phyloP scores from a whole-genome alignment of 2,329 filamentous ascomycete species.

The Hypoxylon sp. region DNA sequence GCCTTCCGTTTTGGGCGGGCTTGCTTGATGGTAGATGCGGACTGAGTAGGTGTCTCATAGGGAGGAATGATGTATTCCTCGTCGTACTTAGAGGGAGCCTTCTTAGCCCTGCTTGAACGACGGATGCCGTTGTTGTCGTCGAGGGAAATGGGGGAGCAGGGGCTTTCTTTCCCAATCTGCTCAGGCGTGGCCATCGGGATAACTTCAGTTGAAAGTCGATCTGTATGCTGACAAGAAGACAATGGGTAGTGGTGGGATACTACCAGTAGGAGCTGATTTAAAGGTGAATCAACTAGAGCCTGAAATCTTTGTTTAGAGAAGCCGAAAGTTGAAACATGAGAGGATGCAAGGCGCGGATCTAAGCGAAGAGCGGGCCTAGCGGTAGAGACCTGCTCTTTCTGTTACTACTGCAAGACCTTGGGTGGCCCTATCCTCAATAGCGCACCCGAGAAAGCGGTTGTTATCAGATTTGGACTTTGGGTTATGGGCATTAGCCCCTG shows the following conservation, averaged over 20 bases:
- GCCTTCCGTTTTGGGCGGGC: slow-evolving; percentile 61
- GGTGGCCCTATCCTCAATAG: neutral
- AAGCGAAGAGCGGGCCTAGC: neutral
- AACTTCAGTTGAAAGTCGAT: neutral
- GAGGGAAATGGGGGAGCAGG: slow-evolving; percentile 3
- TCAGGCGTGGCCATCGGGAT: slow-evolving; percentile 20
- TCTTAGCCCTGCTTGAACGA: slow-evolving; percentile 44
- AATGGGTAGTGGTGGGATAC: neutral
- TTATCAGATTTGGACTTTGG: neutral
- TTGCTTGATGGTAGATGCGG: slow-evolving; percentile 31
- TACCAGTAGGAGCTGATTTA: neutral
- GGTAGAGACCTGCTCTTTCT: neutral
- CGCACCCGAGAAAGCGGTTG: neutral
- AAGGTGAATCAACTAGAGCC: neutral
- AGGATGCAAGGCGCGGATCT: neutral
- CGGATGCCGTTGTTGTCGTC: slow-evolving; percentile 30
- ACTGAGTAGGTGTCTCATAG: slow-evolving; percentile 29
- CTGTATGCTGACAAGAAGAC: neutral
- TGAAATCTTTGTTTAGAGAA: neutral
- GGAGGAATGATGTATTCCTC: slow-evolving; percentile 40
- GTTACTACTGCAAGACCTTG: neutral
- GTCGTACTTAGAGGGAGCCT: slow-evolving; percentile 41
- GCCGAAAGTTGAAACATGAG: neutral
- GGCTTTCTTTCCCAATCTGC: slow-evolving; percentile 3
- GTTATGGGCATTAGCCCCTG: neutral